Evolutionary conservation across 1,284 basidiomycete genomes (phyloP), one percentile per base, ranked within the genome.

Genomic region (Flammula alnicola): DNA sequence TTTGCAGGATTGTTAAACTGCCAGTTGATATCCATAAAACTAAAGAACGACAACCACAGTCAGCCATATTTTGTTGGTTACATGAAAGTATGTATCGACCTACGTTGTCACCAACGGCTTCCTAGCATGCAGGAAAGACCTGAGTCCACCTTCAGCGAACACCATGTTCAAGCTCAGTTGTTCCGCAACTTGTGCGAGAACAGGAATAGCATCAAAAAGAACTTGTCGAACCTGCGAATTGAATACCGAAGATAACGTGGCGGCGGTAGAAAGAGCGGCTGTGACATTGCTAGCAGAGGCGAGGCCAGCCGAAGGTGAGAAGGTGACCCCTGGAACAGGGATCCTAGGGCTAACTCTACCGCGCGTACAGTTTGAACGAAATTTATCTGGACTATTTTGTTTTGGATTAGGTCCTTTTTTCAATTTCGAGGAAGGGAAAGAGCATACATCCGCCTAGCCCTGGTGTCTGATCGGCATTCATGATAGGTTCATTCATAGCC

Each of bases 1-100:
- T 91, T 91, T 2, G 85, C 16, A 11, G 83, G 84, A 62, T 80
- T 74, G 58, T 83, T 76, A 58, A 73, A 67, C 62, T 91, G 89
- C 88, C 88, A 91, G 55, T 78, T 81, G 43, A 85, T 61, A 58
- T 91, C 87, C 86, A 89, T 89, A 64, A 89, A 88, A 54, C 87
- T 91, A 51, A 11, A 27, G 25, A 26, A 10, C 16, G 45, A 33
- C 30, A 36, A 47, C 3, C 17, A 17, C 36, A 14, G 5, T 19
- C 6, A 46, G 26, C 4, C 26, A 25, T 3, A 10, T 30, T 22
- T 5, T 20, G 31, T 22, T 2, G 16, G 23, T 4, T 20, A 38
- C 16, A 56, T 63, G 23, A 27, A 8, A 35, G 23, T 16, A 6
- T 5, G 5, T 20, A 27, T 7, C 0, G 9, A 44, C 55, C 12